Conservation (phyloP, 2,329 filamentous ascomycete species). For the Lachnellula subtilissima region DNA sequence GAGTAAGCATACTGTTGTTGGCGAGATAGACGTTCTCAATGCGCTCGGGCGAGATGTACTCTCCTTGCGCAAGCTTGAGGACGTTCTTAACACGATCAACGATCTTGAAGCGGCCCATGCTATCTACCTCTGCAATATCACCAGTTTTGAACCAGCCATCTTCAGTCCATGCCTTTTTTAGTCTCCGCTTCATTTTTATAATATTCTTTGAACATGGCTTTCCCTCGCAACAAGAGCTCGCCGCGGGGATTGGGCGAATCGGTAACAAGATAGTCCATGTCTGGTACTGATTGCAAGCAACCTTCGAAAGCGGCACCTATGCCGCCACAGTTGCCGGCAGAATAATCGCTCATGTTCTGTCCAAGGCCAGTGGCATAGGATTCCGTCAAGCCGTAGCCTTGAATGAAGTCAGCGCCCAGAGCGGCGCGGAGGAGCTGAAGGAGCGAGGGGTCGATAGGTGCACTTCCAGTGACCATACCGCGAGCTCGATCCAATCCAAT, state of each 20-base stretch:
- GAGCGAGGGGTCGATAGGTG: slow-evolving; percentile 81
- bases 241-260: slow-evolving; percentile 89
- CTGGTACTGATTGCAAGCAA: slow-evolving; percentile 81
- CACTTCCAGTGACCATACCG: slow-evolving; percentile 80
- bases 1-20: slow-evolving; percentile 70
- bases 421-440: slow-evolving; percentile 85
- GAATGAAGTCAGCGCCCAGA: slow-evolving; percentile 71
- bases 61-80: slow-evolving; percentile 95
- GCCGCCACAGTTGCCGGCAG: slow-evolving; percentile 75
- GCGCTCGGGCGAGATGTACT: slow-evolving; percentile 96
- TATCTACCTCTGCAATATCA: slow-evolving; percentile 83
- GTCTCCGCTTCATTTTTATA: slow-evolving; percentile 89
- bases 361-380: slow-evolving; percentile 73
- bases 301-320: slow-evolving; percentile 64
- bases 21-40: slow-evolving; percentile 93
- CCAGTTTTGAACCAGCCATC: slow-evolving; percentile 98
- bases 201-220: slow-evolving; percentile 79
- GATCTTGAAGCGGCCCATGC: slow-evolving; percentile 81
- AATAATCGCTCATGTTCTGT: slow-evolving; percentile 68
- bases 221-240: slow-evolving; percentile 79
- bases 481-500: slow-evolving; percentile 72
- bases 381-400: slow-evolving; percentile 94
- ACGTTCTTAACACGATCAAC: slow-evolving; percentile 98
- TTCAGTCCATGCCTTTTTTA: slow-evolving; percentile 70
- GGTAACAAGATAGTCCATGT: slow-evolving; percentile 85